A percentile compares a stretch with the other conserved stretches of the same genome.
Conservation (phyloP, 2,329 filamentous ascomycete genomes). For the Penicillium psychrosexuale region DNA sequence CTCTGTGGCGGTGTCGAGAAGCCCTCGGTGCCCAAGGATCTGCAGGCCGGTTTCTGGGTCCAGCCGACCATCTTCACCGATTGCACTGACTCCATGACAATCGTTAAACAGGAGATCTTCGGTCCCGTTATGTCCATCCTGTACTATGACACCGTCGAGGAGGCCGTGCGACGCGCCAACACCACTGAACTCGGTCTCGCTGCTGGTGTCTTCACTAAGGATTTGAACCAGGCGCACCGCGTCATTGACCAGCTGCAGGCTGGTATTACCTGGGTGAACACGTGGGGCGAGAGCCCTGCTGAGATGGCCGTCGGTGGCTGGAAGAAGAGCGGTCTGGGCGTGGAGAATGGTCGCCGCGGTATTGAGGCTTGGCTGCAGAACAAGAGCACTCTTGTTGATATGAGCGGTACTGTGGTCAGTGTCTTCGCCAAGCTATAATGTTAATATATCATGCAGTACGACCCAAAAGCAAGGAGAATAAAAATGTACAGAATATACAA, state of each 20-base stretch:
- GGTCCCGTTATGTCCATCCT: conserved; percentile 83
- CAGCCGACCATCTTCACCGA: conserved; percentile 80
- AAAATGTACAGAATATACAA: not conserved
- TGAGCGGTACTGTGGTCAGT: conserved; percentile 66
- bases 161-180: conserved; percentile 71
- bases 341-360: conserved; percentile 79
- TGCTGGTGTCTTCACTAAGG: conserved; percentile 75
- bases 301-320: conserved; percentile 92
- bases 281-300: conserved; percentile 86
- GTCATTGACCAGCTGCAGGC: conserved; percentile 70
- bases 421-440: conserved; percentile 69
- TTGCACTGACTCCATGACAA: conserved; percentile 78
- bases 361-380: conserved; percentile 80
- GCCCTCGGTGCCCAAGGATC: conserved; percentile 52
- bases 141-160: conserved; percentile 66
- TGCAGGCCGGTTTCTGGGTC: conserved; percentile 74
- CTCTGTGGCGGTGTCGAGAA: conserved; percentile 67
- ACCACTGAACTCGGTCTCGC: conserved; percentile 74
- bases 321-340: conserved; percentile 84
- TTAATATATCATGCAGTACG: conserved; percentile 7
- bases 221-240: conserved; percentile 70
- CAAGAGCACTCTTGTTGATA: conserved; percentile 84
- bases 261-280: conserved; percentile 89
- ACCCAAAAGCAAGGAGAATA: not conserved
- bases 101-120: conserved; percentile 81